phyloP scores from a whole-genome alignment of 345 rosid genomes.

The Lepidium didymum region DNA sequence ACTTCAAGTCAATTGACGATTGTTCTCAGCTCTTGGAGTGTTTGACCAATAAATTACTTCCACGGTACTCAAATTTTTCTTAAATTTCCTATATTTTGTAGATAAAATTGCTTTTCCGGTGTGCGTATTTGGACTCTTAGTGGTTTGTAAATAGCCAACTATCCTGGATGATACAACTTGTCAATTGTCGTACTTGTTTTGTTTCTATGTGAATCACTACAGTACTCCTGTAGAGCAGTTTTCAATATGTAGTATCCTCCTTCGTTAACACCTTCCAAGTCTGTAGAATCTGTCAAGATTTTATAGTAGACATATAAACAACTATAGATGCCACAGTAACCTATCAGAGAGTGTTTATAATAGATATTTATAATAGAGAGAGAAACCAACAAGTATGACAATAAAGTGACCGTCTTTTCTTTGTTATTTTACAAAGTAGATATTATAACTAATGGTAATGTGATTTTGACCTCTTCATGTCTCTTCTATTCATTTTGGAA shows the following conservation, averaged over 20 bases:
- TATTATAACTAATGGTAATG: not conserved
- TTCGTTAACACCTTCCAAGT: not conserved
- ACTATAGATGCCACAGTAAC: not conserved
- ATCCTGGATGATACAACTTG: not conserved
- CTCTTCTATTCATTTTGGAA: not conserved
- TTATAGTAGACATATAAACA: not conserved
- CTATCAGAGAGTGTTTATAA: not conserved
- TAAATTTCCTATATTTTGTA: constrained; percentile 1
- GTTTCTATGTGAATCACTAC: not conserved
- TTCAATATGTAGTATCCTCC: not conserved
- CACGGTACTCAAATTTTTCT: constrained; percentile 52
- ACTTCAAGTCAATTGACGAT: constrained; percentile 37
- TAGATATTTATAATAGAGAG: not conserved
- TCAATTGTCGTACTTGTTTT: not conserved
- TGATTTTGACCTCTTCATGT: not conserved
- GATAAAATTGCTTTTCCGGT: not conserved
- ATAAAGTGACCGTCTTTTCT: not conserved
- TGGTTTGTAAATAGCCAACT: not conserved
- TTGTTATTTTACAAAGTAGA: not conserved
- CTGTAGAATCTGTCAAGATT: not conserved
- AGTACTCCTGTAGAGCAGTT: not conserved
- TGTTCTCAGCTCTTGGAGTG: constrained; percentile 64
- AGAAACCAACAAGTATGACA: not conserved
- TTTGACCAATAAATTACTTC: constrained; percentile 56
- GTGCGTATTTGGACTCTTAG: not conserved